Percentiles rank a stretch among this genome's conserved stretches.
Evolutionary conservation across 2,329 filamentous ascomycete species (phyloP).

Genomic region (Ophiocordyceps sinensis): DNA sequence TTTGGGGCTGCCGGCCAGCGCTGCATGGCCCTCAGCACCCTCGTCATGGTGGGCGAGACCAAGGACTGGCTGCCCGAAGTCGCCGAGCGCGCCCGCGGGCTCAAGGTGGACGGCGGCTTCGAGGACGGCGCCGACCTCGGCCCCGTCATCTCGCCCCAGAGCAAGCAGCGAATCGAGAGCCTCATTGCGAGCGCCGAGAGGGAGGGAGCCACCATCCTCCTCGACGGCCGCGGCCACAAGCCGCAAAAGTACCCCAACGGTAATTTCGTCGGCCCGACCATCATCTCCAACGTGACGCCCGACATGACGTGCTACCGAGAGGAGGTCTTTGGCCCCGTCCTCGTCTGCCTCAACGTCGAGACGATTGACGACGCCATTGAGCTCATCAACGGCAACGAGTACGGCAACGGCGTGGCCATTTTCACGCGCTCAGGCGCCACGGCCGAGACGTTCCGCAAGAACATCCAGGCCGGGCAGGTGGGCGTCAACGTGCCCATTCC

Average conservation of each 20-base stretch:
- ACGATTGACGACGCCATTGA: slow-evolving; percentile 69
- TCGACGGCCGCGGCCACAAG: slow-evolving; percentile 64
- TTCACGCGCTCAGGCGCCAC: slow-evolving; percentile 69
- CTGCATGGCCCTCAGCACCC: slow-evolving; percentile 74
- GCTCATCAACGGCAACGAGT: slow-evolving; percentile 74
- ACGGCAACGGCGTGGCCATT: slow-evolving; percentile 75
- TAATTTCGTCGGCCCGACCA: slow-evolving; percentile 74
- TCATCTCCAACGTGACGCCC: slow-evolving; percentile 67
- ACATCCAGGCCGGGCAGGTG: slow-evolving; percentile 74
- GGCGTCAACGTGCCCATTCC: slow-evolving; percentile 76
- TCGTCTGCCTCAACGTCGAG: slow-evolving; percentile 66
- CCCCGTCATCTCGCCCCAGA: slow-evolving; percentile 67
- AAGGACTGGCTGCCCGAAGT: slow-evolving; percentile 71
- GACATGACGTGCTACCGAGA: slow-evolving; percentile 75
- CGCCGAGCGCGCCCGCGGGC: slow-evolving; percentile 56
- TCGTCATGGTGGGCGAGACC: slow-evolving; percentile 74
- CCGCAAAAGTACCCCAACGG: slow-evolving; percentile 70
- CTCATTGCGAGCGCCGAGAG: slow-evolving; percentile 64
- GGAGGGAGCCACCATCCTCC: slow-evolving; percentile 69
- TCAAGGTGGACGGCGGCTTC: slow-evolving; percentile 69
- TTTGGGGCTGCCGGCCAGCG: slow-evolving; percentile 76
- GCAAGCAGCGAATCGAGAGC: slow-evolving; percentile 63
- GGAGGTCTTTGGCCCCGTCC: slow-evolving; percentile 75
- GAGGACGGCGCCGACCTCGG: slow-evolving; percentile 68
- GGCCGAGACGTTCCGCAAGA: slow-evolving; percentile 62